Evolutionary conservation across 352 stramenopile genomes (phyloP).

Genomic region (Aphanomyces euteiches): DNA sequence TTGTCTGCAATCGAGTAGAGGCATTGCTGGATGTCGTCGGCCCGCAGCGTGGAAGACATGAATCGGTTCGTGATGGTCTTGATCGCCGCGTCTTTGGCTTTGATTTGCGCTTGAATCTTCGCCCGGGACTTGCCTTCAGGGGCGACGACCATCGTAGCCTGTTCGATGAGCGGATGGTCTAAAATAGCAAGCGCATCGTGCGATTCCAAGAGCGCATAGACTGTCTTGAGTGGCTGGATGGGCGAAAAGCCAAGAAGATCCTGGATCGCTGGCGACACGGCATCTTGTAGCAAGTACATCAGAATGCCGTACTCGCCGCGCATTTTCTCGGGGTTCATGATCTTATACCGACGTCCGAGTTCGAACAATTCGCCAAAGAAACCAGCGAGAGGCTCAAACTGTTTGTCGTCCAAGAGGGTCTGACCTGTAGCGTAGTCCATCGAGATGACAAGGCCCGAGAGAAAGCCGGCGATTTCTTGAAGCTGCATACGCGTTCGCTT

Average conservation of each 20-base stretch:
- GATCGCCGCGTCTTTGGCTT: conserved; percentile 90
- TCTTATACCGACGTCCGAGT: conserved; percentile 94
- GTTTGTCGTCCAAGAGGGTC: conserved; percentile 82
- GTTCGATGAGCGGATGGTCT: conserved; percentile 84
- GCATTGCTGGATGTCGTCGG: conserved; percentile 30
- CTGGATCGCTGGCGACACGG: conserved; percentile 74
- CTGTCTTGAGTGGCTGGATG: conserved; percentile 80
- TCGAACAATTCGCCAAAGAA: conserved; percentile 93
- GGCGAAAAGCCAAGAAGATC: conserved; percentile 85
- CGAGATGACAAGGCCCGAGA: conserved; percentile 88
- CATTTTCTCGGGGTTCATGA: conserved; percentile 99
- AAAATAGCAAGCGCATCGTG: conserved; percentile 71
- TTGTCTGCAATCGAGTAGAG: conserved; percentile 46
- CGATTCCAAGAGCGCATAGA: conserved; percentile 84
- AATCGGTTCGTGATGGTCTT: conserved; percentile 80
- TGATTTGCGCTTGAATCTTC: conserved; percentile 91
- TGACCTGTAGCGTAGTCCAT: conserved; percentile 88
- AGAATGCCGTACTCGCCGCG: conserved; percentile 95
- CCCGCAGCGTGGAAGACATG: conserved; percentile 33
- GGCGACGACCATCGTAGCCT: conserved; percentile 93
- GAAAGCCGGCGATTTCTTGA: conserved; percentile 88
- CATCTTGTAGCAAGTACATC: conserved; percentile 92
- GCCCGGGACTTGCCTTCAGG: conserved; percentile 82
- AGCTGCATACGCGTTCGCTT: conserved; percentile 87
- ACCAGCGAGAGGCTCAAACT: conserved; percentile 80